These are phyloP conservation scores for Lecanoromycetidae sp. DNA, from an alignment of 2,329 filamentous ascomycete species.

Conservation along the genomic window DNA sequence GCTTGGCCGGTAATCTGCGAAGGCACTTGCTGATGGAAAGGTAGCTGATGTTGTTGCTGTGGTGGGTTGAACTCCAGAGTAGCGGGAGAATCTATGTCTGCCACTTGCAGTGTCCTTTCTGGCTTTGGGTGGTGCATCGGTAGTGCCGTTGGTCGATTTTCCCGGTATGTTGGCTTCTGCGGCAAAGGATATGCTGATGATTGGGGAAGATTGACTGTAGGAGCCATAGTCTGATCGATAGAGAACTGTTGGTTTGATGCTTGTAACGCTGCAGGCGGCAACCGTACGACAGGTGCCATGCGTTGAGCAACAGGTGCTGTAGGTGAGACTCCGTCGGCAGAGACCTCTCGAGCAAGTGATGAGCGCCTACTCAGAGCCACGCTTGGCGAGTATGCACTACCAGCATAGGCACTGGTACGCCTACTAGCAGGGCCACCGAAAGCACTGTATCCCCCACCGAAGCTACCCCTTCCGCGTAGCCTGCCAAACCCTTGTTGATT, in stretches of 20 bases:
- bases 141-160: constrained; percentile 48
- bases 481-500: constrained; percentile 69
- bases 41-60: constrained; percentile 60
- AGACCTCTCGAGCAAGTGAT: constrained; percentile 56
- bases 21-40: constrained; percentile 92
- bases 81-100: constrained; percentile 78
- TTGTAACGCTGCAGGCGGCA: constrained; percentile 50
- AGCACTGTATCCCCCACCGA: constrained; percentile 60
- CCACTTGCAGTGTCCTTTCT: constrained; percentile 86
- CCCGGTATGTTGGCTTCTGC: constrained; percentile 44
- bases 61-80: constrained; percentile 47
- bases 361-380: constrained; percentile 80
- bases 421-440: constrained; percentile 56
- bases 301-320: constrained; percentile 47
- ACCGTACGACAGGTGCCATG: constrained; percentile 65
- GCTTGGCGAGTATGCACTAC: constrained; percentile 76
- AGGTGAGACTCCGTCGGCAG: constrained; percentile 60
- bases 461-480: constrained; percentile 59
- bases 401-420: constrained; percentile 69
- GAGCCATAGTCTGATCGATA: constrained; percentile 16
- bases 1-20: constrained; percentile 52
- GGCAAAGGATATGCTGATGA: constrained; percentile 42
- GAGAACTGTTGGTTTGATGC: constrained; percentile 5
- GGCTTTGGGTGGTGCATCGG: constrained; percentile 91
- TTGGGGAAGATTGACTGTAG: constrained; percentile 34